Evolutionary conservation across 2,329 filamentous ascomycete genomes (phyloP), one percentile per base, ranked within the genome.

Genomic region (Lachnellula suecica): DNA sequence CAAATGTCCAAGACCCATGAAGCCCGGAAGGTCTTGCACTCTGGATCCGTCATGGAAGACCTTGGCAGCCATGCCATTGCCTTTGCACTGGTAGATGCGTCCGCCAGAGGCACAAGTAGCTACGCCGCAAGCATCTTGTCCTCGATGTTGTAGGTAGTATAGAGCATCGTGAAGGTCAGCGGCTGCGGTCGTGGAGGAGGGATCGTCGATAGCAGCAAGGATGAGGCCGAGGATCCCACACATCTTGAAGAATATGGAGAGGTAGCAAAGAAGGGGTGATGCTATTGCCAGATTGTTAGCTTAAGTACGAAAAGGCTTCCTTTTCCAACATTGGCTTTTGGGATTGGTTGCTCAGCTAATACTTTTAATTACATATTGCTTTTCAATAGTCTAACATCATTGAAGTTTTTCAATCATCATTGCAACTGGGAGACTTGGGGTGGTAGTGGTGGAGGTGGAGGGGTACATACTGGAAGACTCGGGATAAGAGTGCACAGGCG

Each of bases 81-180:
- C 91, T 74, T 97, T 97, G 76, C 88, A 88, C 68, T 95, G 90
- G 69, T 87, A 93, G 61, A 96, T 87, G 40, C 90, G 81, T 56
- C 92, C 91, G 31, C 89, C 89, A 13, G 75, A 79, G 61, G 80
- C 86, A 78, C 78, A 91, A 63, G 76, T 88, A 45, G 91, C 84
- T 62, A 96, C 93, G 58, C 91, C 91, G 50, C 85, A 89, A 45
- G 91, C 91, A 85, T 96, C 91, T 70, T 95, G 91, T 48, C 90
- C 89, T 65, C 89, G 82, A 66, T 77, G 80, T 68, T 87, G 86
- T 9, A 89, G 81, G 62, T 83, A 83, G 70, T 87, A 89, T n/a
- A 89, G 74, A 37, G 81, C 78, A 70, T 89, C 86, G 67, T 89
- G 85, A 38, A 89, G 74, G 60, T 89, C 85, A 55, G 82, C 75